Evolutionary conservation across 2,329 filamentous ascomycete genomes (phyloP).

Genomic region (Talaromyces sp.): DNA sequence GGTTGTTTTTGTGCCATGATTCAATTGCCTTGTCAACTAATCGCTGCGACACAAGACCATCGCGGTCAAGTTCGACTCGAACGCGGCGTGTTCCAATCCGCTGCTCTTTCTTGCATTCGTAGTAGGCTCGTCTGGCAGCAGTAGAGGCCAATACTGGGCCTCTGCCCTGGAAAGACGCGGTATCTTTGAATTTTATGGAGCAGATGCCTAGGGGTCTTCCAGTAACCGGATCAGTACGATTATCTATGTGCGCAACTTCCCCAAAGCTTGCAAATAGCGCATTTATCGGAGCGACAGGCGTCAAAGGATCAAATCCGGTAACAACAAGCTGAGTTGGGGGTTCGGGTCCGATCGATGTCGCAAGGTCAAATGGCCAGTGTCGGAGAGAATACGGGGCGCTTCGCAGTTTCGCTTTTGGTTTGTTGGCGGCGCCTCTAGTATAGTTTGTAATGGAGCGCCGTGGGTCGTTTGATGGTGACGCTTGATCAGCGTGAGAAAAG

Average conservation of each 20-base stretch:
- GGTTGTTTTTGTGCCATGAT: conserved; percentile 53
- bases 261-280: conserved; percentile 38
- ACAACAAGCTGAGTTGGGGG: conserved; percentile 89
- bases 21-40: conserved; percentile 72
- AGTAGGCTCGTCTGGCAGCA: conserved; percentile 71
- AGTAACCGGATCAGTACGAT: conserved; percentile 91
- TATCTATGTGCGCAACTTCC: conserved; percentile 84
- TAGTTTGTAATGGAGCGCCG: conserved; percentile 65
- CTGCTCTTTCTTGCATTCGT: conserved; percentile 69
- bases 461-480: conserved; percentile 69
- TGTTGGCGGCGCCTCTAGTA: conserved; percentile 56
- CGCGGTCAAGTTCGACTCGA: conserved; percentile 81
- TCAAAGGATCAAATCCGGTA: conserved; percentile 90
- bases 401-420: conserved; percentile 66
- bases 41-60: conserved; percentile 73
- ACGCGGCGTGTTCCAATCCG: conserved; percentile 73
- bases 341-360: conserved; percentile 79
- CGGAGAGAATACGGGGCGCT: conserved; percentile 71
- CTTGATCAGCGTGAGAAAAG: conserved; percentile 50
- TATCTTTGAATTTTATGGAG: conserved; percentile 82
- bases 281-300: conserved; percentile 54
- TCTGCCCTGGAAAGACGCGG: conserved; percentile 46
- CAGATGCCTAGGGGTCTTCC: conserved; percentile 92
- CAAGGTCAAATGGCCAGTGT: conserved; percentile 74
- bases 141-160: conserved; percentile 63